These are phyloP conservation scores for Fusarium sterilihyphosum DNA, from an alignment of 2,329 filamentous ascomycete species.

Conservation along the genomic window DNA sequence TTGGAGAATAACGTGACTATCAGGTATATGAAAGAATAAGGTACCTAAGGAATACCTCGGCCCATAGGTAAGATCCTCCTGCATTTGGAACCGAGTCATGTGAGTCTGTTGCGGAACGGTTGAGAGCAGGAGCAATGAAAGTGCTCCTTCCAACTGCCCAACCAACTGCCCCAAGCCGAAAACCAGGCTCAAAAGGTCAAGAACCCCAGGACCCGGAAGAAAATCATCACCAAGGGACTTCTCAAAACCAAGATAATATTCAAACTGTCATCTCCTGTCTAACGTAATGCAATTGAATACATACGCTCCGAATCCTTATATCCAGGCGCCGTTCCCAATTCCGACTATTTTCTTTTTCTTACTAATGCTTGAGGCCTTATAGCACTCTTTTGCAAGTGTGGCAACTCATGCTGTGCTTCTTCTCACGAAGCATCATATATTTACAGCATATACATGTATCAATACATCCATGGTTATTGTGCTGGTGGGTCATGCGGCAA, in stretches of 20 bases:
- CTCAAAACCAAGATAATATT: neutral
- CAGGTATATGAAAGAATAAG: neutral
- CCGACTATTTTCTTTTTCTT: constrained; percentile 20
- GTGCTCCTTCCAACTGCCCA: constrained; percentile 6
- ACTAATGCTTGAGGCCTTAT: constrained; percentile 2
- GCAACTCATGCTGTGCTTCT: neutral
- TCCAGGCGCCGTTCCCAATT: constrained; percentile 27
- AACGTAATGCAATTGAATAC: constrained; percentile 26
- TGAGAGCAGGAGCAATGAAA: constrained; percentile 3
- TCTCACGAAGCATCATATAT: neutral
- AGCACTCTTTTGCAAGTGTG: neutral
- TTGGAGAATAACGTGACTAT: neutral
- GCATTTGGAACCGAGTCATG: constrained; percentile 3
- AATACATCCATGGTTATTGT: constrained; percentile 25
- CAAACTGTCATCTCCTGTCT: constrained; percentile 28
- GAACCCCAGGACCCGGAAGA: neutral
- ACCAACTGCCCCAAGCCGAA: neutral
- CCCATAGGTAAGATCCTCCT: neutral
- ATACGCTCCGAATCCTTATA: constrained; percentile 29
- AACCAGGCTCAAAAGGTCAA: neutral
- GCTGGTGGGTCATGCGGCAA: constrained; percentile 78
- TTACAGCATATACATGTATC: neutral
- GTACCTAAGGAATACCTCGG: neutral
- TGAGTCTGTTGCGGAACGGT: neutral
- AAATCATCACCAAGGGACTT: neutral